Evolutionary conservation across 2,329 filamentous ascomycete species (phyloP), one percentile per base, ranked within the genome.

Genomic region (Biscogniauxia mediterranea): DNA sequence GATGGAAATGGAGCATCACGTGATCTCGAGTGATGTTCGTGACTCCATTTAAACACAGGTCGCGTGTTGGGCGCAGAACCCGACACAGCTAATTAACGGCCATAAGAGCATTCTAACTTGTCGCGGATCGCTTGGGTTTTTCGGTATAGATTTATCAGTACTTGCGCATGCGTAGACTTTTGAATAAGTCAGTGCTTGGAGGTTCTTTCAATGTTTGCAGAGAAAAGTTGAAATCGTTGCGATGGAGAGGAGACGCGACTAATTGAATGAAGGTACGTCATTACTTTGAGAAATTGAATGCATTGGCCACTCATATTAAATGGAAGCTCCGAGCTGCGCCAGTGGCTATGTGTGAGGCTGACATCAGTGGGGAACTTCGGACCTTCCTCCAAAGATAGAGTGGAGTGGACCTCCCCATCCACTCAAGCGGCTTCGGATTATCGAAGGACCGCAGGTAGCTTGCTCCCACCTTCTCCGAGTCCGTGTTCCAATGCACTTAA

Each of bases 21-120:
- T 72, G 70, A 23, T 62, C 62, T 68, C 68, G 70, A 60, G 70
- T 67, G 46, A 13, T 20, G 55, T 64, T 71, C 70, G 70, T 59
- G 70, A 69, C 59, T 28, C 32, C 17, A 21, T 57, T 50, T 49
- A 13, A 49, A 57, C 28, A 61, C 53, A 21, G 20, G 55, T 52
- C 70, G 69, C 66, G 70, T 57, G 21, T 11, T 13, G 17, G 50
- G 38, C 32, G n/a, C 28, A 11, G 60, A 65, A 64, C 52, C 6
- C n/a, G n/a, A n/a, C 13, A 2, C 6, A 46, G 38, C 38, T n/a
- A 46, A 46, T n/a, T 46, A n/a, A 46, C 13, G 13, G 17, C 13
- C 15, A n/a, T 46, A 46, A 46, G 17, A 20, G 50, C 21, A 52
- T 52, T 2, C 3, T 52, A 52, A 1, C 50, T 25, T 21, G 8